Percentiles rank a stretch among this genome's conserved stretches.
phyloP scores from a whole-genome alignment of 2,329 filamentous ascomycete genomes.

The Apiospora kogelbergensis region DNA sequence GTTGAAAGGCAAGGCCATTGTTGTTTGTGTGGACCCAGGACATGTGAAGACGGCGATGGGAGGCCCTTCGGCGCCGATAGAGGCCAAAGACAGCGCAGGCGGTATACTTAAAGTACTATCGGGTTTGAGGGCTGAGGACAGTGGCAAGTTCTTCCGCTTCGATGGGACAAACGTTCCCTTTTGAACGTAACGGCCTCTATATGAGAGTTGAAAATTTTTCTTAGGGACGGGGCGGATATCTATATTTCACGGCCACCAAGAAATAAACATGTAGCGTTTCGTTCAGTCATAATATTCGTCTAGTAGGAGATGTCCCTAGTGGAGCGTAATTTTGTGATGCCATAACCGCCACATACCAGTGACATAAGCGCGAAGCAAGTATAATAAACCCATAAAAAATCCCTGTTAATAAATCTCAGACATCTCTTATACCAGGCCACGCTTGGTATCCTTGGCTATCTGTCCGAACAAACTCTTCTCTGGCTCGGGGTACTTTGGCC shows the following conservation, averaged over 20 bases:
- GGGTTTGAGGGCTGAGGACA: neutral
- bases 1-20: neutral
- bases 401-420: neutral
- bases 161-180: neutral
- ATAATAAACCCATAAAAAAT: neutral
- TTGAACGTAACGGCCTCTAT: neutral
- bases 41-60: neutral
- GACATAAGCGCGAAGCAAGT: neutral
- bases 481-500: slow-evolving; percentile 54
- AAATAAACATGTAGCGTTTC: neutral
- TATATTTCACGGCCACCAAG: neutral
- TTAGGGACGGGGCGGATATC: no score
- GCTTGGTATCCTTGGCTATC: slow-evolving; percentile 61
- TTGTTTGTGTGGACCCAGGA: neutral
- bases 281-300: slow-evolving; percentile 4
- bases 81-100: neutral
- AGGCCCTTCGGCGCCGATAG: neutral
- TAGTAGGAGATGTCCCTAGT: neutral
- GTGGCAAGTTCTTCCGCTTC: neutral
- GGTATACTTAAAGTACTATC: neutral
- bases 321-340: neutral
- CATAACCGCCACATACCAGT: neutral
- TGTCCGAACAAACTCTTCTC: slow-evolving; percentile 51
- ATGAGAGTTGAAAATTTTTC: no score
- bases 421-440: slow-evolving; percentile 40